These are phyloP conservation scores for Kodamaea nitidulidarum DNA, from an alignment of 805 yeast genomes.

Conservation along the genomic window DNA sequence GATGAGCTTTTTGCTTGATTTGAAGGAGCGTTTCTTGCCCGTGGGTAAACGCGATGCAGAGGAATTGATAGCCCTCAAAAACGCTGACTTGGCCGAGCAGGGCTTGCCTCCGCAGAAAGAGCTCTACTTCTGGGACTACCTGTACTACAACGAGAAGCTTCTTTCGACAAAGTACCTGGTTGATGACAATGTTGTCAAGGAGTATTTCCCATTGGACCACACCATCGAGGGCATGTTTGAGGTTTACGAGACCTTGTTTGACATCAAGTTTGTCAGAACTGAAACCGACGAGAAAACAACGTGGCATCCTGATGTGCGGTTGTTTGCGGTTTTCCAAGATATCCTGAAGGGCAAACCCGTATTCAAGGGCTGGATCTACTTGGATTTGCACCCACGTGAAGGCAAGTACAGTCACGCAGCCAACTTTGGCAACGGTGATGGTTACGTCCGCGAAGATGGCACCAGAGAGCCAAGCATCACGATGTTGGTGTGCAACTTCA, in stretches of 20 bases:
- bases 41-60: conserved; percentile 54
- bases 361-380: conserved; percentile 74
- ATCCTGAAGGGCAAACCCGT: conserved; percentile 22
- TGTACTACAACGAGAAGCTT: conserved; percentile 60
- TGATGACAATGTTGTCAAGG: conserved; percentile 66
- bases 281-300: conserved; percentile 35
- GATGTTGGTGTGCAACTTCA: conserved; percentile 79
- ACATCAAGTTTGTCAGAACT: conserved; percentile 59
- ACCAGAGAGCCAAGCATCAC: conserved; percentile 62
- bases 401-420: conserved; percentile 92
- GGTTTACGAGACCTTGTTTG: conserved; percentile 67
- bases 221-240: conserved; percentile 67
- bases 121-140: conserved; percentile 68
- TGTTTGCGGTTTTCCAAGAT: conserved; percentile 69
- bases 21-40: conserved; percentile 55
- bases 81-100: conserved; percentile 44
- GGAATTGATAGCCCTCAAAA: conserved; percentile 48
- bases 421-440: conserved; percentile 63
- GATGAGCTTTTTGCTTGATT: conserved; percentile 55
- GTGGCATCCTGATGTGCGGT: conserved; percentile 81
- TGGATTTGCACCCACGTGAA: conserved; percentile 80
- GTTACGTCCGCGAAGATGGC: conserved; percentile 49
- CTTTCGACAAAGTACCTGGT: conserved; percentile 68
- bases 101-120: conserved; percentile 39
- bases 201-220: conserved; percentile 70